These are phyloP conservation scores for Plasmodium yoelii DNA, from an alignment of 169 alveolate genomes.

Conservation along the genomic window DNA sequence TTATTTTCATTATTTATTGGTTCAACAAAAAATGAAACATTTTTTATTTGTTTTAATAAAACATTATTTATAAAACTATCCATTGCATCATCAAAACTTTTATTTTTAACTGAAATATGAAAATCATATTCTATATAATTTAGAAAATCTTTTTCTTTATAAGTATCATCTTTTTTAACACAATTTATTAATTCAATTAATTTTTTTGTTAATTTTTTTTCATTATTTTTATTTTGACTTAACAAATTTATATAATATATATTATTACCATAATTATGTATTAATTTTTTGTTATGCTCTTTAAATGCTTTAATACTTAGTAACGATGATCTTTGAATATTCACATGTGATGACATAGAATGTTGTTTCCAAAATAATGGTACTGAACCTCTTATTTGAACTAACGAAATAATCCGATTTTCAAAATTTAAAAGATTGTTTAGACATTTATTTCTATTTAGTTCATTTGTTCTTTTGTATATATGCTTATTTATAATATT, in stretches of 20 bases:
- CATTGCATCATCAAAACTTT: constrained; percentile 77
- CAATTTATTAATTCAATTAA: constrained; percentile 67
- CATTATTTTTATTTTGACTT: constrained; percentile 80
- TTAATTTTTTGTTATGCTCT: constrained; percentile 80
- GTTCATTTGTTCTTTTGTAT: not conserved
- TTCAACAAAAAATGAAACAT: constrained; percentile 70
- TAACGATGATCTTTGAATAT: constrained; percentile 63
- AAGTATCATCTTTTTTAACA: constrained; percentile 79
- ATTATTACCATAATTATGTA: constrained; percentile 80
- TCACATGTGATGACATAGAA: constrained; percentile 73
- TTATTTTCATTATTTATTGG: constrained; percentile 12
- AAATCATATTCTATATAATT: constrained; percentile 78
- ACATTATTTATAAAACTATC: constrained; percentile 78
- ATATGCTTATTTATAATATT: not conserved
- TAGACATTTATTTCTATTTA: not conserved
- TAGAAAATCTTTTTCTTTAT: constrained; percentile 76
- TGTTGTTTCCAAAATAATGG: constrained; percentile 96
- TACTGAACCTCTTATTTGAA: constrained; percentile 96
- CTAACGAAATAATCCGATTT: constrained; percentile 90
- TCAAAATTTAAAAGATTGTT: constrained; percentile 78
- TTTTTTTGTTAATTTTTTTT: constrained; percentile 78
- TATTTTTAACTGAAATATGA: constrained; percentile 75
- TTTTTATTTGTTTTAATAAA: constrained; percentile 42
- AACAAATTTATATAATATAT: constrained; percentile 79
- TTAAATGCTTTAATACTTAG: constrained; percentile 78